These are phyloP conservation scores for Colletotrichum lini DNA, from an alignment of 2,329 filamentous ascomycete genomes.

Conservation along the genomic window DNA sequence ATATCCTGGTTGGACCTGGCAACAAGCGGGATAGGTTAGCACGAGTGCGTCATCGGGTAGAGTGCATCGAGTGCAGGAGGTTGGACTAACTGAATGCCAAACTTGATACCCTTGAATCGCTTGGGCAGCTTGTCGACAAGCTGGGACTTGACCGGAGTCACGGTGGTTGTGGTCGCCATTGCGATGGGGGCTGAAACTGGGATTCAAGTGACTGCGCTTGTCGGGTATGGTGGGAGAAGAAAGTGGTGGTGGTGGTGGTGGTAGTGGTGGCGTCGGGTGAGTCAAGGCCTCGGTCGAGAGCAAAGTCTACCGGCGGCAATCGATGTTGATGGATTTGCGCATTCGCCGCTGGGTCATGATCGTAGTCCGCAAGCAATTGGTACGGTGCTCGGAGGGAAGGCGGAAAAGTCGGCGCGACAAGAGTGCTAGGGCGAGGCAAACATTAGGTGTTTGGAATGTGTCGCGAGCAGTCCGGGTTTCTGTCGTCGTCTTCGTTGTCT, in stretches of 20 bases:
- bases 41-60: neutral
- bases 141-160: constrained; percentile 80
- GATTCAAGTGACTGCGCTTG: neutral
- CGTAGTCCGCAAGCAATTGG: constrained; percentile 1
- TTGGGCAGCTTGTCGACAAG: constrained; percentile 91
- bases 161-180: constrained; percentile 46
- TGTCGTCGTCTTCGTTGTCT: too few relatives aligned
- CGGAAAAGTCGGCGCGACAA: neutral
- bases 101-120: constrained; percentile 93
- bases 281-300: constrained; percentile 26
- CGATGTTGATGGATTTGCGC: constrained; percentile 31
- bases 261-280: constrained; percentile 7
- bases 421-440: constrained; percentile 8
- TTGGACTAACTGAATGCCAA: constrained; percentile 82
- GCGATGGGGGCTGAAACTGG: neutral
- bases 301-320: constrained; percentile 32
- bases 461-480: neutral
- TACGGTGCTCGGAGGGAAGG: neutral
- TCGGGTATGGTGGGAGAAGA: neutral
- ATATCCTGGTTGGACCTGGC: constrained; percentile 90
- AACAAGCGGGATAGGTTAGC: constrained; percentile 8
- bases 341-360: constrained; percentile 41
- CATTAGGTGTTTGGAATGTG: neutral
- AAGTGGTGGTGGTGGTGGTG: neutral
- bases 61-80: neutral